Base-by-base conservation (phyloP, 306 rosid species). In the Purshia tridentata region DNA sequence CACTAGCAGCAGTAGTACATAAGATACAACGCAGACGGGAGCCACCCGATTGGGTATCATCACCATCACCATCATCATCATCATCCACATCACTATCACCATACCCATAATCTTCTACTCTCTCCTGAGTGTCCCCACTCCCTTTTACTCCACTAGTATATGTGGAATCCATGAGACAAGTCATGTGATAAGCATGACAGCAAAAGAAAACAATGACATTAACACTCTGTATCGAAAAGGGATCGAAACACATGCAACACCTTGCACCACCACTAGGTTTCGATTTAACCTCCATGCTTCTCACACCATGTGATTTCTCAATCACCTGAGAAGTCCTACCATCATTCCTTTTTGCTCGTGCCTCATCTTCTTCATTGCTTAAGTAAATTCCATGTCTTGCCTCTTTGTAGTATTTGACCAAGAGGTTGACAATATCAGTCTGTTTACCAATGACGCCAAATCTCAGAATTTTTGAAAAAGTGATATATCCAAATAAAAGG, bases 161-260 rank as follows among this genome's bases (percentile, higher is more conserved):
- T 52, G 87, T 80, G 16, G 99, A 94, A 80, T 94, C 95, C 86
- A 69, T 83, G 73, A 94, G 96, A 83, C 99, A 94, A 46, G 83
- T 78, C 54, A 61, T 75, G 58, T 86, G 87, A 68, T 86, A 86
- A 35, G 87, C 85, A 72, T 83, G 90, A 61, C 87, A 83, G 69
- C 90, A 86, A 81, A 94, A 91, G 96, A 94, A 94, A 73, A 81
- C 89, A 51, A 91, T 75, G 77, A 94, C 91, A 0, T 97, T 89
- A 62, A 91, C 85, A 77, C 82, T 85, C 72, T 85, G 97, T 74
- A 94, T 88, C 7, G 89, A 85, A 78, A 94, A 89, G 39, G 92
- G 99, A 53, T 94, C 94, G 66, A 94, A 94, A 84, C 99, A 94
- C 76, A 94, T 91, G 85, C 99, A 94, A 80, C 99, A 94, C 83